phyloP scores from a whole-genome alignment of 202 grass and related monocot species.

The Bolboschoenoplectus hybrid region DNA sequence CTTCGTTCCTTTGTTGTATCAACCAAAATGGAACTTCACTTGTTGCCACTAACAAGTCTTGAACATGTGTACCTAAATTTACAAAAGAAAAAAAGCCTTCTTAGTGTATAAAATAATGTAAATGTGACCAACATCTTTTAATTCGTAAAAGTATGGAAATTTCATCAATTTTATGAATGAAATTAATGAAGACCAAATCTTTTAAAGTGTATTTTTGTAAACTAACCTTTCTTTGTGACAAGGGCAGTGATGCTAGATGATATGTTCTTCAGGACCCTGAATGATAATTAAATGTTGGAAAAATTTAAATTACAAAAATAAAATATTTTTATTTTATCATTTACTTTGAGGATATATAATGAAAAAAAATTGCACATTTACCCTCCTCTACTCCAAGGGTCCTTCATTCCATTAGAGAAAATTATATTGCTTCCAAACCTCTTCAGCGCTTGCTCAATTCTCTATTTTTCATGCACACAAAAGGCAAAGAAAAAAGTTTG shows the following conservation, averaged over 20 bases:
- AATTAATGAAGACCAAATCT: background rate
- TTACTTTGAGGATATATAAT: background rate
- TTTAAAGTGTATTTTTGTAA: background rate
- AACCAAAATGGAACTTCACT: constrained; percentile 83
- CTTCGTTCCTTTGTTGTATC: constrained; percentile 73
- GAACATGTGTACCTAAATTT: constrained; percentile 77
- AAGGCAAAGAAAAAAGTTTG: background rate
- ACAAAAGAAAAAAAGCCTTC: background rate
- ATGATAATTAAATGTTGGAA: constrained; percentile 26
- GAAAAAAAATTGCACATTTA: constrained; percentile 35
- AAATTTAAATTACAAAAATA: background rate
- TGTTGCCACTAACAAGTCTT: constrained; percentile 72
- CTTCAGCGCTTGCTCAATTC: constrained; percentile 79
- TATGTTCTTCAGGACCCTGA: constrained; percentile 93
- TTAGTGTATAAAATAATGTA: background rate
- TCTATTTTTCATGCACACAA: constrained; percentile 48
- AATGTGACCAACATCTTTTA: background rate
- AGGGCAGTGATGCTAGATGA: constrained; percentile 88
- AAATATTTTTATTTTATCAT: constrained; percentile 8
- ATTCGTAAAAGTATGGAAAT: background rate
- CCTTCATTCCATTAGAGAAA: constrained; percentile 94
- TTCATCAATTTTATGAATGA: background rate
- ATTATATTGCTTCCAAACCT: constrained; percentile 96
- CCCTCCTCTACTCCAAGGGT: constrained; percentile 95
- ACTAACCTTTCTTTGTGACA: constrained; percentile 77